phyloP scores from a whole-genome alignment of 1,284 basidiomycete species.

The Pascua sp. region DNA sequence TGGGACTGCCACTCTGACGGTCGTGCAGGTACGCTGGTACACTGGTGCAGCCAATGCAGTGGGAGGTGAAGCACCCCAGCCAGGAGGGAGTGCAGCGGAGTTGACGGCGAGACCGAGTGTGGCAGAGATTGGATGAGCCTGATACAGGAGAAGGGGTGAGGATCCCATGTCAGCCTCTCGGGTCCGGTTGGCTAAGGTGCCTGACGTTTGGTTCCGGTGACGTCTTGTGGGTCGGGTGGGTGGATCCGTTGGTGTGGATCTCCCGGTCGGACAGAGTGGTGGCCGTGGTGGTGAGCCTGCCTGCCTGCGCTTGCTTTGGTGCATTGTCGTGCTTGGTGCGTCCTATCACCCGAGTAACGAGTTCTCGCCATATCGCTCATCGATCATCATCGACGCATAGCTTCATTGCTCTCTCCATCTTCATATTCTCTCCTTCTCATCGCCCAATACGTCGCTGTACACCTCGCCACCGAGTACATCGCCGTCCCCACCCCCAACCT shows the following conservation, averaged over 20 bases:
- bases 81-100: conserved; percentile 1
- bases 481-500: background rate
- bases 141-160: background rate
- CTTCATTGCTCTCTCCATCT: background rate
- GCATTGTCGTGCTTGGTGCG: too few relatives aligned
- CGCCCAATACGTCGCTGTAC: background rate
- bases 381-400: background rate
- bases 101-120: conserved; percentile 10
- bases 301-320: too few relatives aligned
- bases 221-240: too few relatives aligned
- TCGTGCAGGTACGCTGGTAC: too few relatives aligned
- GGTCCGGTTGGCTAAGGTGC: too few relatives aligned
- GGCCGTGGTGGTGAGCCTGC: too few relatives aligned
- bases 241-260: too few relatives aligned
- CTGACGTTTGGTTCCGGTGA: too few relatives aligned
- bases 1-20: too few relatives aligned
- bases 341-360: too few relatives aligned
- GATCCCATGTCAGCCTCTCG: too few relatives aligned
- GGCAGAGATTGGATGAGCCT: background rate
- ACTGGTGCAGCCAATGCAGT: conserved; percentile 16
- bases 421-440: background rate
- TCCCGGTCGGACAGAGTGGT: too few relatives aligned
- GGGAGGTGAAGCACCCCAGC: conserved; percentile 8
- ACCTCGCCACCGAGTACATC: background rate
- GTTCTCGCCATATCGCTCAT: background rate